Evolutionary conservation across 2,329 filamentous ascomycete genomes (phyloP).

Genomic region (Aspergillus brunneoviolaceus): DNA sequence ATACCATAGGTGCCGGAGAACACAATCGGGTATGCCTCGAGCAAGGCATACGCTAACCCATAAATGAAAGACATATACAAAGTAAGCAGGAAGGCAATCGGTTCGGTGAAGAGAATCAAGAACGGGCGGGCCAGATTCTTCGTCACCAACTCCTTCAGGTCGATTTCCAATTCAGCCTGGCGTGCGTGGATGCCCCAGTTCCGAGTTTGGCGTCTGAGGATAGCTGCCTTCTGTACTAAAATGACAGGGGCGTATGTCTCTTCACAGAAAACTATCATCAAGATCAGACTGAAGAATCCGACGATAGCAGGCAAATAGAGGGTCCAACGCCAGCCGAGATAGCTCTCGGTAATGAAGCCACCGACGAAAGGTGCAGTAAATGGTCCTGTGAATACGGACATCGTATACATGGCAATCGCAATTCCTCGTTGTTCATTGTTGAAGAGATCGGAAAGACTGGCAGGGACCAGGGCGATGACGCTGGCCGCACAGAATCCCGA

Average conservation of each 20-base stretch:
- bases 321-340: slow-evolving; percentile 52
- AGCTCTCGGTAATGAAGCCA: slow-evolving; percentile 48
- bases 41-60: slow-evolving; percentile 21
- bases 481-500: slow-evolving; percentile 44
- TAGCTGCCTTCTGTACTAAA: slow-evolving; percentile 19
- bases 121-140: slow-evolving; percentile 25
- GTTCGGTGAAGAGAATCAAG: slow-evolving; percentile 23
- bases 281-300: slow-evolving; percentile 46
- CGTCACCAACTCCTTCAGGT: slow-evolving; percentile 18
- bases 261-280: slow-evolving; percentile 42
- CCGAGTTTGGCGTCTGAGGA: slow-evolving; percentile 21
- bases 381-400: slow-evolving; percentile 49
- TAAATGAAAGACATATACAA: slow-evolving; percentile 29
- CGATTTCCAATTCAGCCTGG: slow-evolving; percentile 24
- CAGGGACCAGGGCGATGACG: slow-evolving; percentile 42
- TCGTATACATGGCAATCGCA: slow-evolving; percentile 48
- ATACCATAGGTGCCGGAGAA: slow-evolving; percentile 21
- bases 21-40: slow-evolving; percentile 23
- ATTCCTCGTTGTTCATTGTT: slow-evolving; percentile 42
- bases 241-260: slow-evolving; percentile 53
- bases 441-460: slow-evolving; percentile 50
- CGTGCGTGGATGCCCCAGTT: slow-evolving; percentile 26
- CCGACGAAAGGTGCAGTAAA: slow-evolving; percentile 50
- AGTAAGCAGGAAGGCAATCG: slow-evolving; percentile 26
- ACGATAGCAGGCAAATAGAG: slow-evolving; percentile 52